Conservation (phyloP, 1,284 basidiomycete species). For the Sanghuangporus sanghuang region DNA sequence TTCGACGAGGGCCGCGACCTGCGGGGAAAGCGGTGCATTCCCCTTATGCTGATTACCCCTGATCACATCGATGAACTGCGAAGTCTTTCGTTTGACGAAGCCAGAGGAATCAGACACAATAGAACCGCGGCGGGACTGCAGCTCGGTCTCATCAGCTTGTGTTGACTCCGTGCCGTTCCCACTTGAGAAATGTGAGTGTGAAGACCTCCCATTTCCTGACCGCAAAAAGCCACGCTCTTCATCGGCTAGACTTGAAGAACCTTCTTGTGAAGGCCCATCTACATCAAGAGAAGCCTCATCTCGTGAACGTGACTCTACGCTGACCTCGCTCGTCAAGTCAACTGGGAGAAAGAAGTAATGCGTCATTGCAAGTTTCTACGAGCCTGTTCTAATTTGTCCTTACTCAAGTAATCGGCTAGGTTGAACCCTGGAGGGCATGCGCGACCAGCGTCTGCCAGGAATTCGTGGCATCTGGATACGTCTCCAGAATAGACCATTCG, state of each 20-base stretch:
- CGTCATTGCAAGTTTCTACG: constrained; percentile 4
- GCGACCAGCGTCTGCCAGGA: constrained; percentile 76
- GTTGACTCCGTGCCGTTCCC: constrained; percentile 17
- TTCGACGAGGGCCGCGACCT: constrained; percentile 71
- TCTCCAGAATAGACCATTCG: constrained; percentile 82
- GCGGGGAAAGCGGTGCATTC: constrained; percentile 49
- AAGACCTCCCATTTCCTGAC: constrained; percentile 26
- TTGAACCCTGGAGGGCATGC: constrained; percentile 95
- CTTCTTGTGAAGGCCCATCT: constrained; percentile 31
- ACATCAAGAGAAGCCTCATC: constrained; percentile 35
- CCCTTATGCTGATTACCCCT: constrained; percentile 28
- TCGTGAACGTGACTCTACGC: constrained; percentile 38
- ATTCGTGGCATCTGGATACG: constrained; percentile 67
- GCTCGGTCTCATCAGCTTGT: constrained; percentile 49
- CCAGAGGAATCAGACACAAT: constrained; percentile 42
- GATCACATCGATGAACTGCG: constrained; percentile 69
- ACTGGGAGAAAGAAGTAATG: constrained; percentile 36
- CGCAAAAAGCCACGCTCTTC: constrained; percentile 49
- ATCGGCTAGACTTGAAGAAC: constrained; percentile 42
- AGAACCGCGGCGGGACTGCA: constrained; percentile 41
- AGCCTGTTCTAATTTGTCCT: constrained; percentile 27
- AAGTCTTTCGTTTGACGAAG: constrained; percentile 71
- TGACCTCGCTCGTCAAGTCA: constrained; percentile 81
- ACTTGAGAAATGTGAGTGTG: constrained; percentile 17
- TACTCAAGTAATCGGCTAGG: constrained; percentile 91